Conservation (phyloP, 2,329 filamentous ascomycete genomes). For the Colletotrichum orbiculare region DNA sequence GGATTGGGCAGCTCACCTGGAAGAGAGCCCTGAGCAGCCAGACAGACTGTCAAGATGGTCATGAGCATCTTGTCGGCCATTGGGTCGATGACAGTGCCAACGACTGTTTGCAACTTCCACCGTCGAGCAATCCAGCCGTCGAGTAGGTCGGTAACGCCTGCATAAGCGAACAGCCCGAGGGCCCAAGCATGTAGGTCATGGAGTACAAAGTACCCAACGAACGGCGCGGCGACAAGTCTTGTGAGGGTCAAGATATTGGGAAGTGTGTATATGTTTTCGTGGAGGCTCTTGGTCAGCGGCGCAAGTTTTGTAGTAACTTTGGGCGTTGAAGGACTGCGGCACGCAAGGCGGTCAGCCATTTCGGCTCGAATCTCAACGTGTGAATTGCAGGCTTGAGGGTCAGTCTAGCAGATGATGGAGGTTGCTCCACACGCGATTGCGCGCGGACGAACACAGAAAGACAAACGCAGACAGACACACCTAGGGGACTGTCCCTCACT, state of each 20-base stretch:
- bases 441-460: no score
- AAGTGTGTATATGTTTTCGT: slow-evolving; percentile 97
- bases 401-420: no score
- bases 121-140: slow-evolving; percentile 93
- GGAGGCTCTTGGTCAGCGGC: slow-evolving; percentile 44
- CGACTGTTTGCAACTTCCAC: slow-evolving; percentile 91
- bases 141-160: slow-evolving; percentile 88
- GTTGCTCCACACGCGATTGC: no score
- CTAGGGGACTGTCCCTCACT: no score
- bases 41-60: slow-evolving; percentile 88
- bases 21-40: slow-evolving; percentile 84
- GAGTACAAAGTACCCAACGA: slow-evolving; percentile 89
- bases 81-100: slow-evolving; percentile 93
- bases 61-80: slow-evolving; percentile 98
- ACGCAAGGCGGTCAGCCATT: not conserved
- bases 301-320: slow-evolving; percentile 26
- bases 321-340: not conserved
- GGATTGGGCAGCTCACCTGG: slow-evolving; percentile 68
- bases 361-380: not conserved
- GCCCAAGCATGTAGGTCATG: slow-evolving; percentile 84
- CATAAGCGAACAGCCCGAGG: slow-evolving; percentile 89
- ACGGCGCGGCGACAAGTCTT: slow-evolving; percentile 83
- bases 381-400: no score
- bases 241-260: slow-evolving; percentile 93
- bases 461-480: no score